A percentile compares a stretch with the other conserved stretches of the same genome.
These are phyloP conservation scores for Saccharomycopsis schoenii DNA, from an alignment of 805 yeast genomes.

Conservation along the genomic window DNA sequence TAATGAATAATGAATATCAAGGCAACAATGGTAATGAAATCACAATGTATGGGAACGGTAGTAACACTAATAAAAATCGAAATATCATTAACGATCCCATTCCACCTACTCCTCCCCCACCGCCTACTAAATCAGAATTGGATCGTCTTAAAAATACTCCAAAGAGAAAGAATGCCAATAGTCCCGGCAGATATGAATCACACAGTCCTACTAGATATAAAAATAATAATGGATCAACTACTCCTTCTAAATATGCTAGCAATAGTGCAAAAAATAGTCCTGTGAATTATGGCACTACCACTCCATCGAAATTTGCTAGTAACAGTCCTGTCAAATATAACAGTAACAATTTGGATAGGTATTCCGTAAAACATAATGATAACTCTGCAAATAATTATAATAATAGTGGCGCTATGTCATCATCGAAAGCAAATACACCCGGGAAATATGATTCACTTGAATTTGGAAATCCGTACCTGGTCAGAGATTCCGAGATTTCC, in stretches of 20 bases:
- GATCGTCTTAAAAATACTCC: conserved; percentile 10
- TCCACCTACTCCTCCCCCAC: conserved; percentile 6
- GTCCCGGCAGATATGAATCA: not conserved
- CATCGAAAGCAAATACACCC: not conserved
- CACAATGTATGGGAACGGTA: not conserved
- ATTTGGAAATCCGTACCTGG: not conserved
- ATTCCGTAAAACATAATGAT: no score
- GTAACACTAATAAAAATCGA: not conserved
- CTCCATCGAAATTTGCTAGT: not conserved
- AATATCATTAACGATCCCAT: not conserved
- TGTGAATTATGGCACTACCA: not conserved
- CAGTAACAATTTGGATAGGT: not conserved
- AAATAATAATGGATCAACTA: not conserved
- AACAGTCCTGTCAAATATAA: not conserved
- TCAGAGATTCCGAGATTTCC: not conserved
- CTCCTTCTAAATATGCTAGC: not conserved
- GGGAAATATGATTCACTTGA: not conserved
- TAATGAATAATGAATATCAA: not conserved
- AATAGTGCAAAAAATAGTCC: not conserved
- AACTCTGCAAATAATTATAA: not conserved
- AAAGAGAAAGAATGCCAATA: not conserved
- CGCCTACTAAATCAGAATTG: conserved; percentile 4
- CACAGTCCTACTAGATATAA: not conserved
- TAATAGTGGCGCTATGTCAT: not conserved
- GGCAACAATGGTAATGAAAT: not conserved